phyloP scores from a whole-genome alignment of 2,329 filamentous ascomycete species.

The Phaeosphaeria sp. region DNA sequence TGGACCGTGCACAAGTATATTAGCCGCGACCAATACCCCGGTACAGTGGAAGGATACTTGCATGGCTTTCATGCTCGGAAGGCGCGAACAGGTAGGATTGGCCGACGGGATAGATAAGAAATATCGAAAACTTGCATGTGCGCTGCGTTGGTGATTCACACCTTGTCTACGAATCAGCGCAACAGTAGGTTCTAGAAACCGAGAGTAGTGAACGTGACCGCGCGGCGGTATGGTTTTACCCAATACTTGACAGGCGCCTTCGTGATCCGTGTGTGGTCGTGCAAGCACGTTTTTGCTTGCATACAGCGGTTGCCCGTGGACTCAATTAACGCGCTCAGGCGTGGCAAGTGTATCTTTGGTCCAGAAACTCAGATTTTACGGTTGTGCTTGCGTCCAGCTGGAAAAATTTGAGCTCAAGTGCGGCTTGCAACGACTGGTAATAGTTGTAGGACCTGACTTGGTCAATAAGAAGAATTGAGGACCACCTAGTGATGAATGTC shows the following conservation, averaged over 20 bases:
- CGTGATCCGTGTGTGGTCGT: not conserved
- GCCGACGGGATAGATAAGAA: not conserved
- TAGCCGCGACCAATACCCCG: constrained; percentile 24
- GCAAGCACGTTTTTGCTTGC: not conserved
- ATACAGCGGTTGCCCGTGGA: too few species aligned
- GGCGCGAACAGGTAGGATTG: not conserved
- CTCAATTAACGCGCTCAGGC: too few species aligned
- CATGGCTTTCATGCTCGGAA: not conserved
- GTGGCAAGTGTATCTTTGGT: not conserved
- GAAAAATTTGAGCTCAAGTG: too few species aligned
- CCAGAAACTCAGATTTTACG: not conserved
- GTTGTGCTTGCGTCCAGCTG: too few species aligned
- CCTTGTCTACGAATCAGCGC: too few species aligned
- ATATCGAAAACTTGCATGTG: not conserved
- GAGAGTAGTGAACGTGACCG: not conserved
- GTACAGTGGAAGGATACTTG: constrained; percentile 11
- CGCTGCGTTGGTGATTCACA: not conserved
- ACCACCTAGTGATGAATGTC: too few species aligned
- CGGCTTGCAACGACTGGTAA: too few species aligned
- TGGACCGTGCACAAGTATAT: constrained; percentile 32
- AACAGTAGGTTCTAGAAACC: too few species aligned
- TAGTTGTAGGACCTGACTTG: too few species aligned
- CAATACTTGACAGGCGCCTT: not conserved
- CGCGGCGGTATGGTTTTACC: not conserved
- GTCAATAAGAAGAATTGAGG: too few species aligned